Evolutionary conservation across 768 basidiomycete genomes (phyloP), one percentile per base, ranked within the genome.

Genomic region (Mycena vulgaris): DNA sequence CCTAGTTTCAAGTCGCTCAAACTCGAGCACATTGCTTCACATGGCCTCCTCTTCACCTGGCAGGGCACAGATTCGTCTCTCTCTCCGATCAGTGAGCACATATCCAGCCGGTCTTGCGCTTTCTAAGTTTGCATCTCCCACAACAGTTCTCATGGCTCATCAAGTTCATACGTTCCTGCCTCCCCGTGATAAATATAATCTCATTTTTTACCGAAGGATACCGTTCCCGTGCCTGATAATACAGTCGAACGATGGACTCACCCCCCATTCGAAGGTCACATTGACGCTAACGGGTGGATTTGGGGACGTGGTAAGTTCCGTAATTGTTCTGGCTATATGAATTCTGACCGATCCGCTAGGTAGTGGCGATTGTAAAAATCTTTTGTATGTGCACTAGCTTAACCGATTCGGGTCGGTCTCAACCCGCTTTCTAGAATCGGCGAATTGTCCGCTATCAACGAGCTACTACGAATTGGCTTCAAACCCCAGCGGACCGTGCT

Each of bases 21-120:
- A 33, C 68, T 69, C 27, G 68, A 69, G 0, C 83, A 85, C 68
- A 84, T 92, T 63, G 89, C 89, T 69, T 89, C 86, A 0, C 89
- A 86, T 52, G 90, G 86, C 0, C 80, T 91, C 19, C 78, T 91
- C 3, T 89, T 87, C 74, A 83, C 85, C 28, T 91, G 89, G 89
- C 79, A 85, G 57, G 90, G 90, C n/a, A 81, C 83, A 19, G 80
- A 88, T 42, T 48, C 79, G 5, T 73, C 78, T 6, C 77, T 87
- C 58, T 88, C 89, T 73, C 91, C 89, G 0, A 63, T 89, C 16
- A 85, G 58, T 78, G 80, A 10, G 83, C 78, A 1, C 83, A 83
- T 1, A 61, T 81, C 81, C 76, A 80, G 80, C 78, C 21, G 19
- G 59, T 16, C n/a, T 17, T 25, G 10, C 25, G 8, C 25, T 39